Evolutionary conservation across 2,329 filamentous ascomycete genomes (phyloP).

Genomic region (Thelonectria olida): DNA sequence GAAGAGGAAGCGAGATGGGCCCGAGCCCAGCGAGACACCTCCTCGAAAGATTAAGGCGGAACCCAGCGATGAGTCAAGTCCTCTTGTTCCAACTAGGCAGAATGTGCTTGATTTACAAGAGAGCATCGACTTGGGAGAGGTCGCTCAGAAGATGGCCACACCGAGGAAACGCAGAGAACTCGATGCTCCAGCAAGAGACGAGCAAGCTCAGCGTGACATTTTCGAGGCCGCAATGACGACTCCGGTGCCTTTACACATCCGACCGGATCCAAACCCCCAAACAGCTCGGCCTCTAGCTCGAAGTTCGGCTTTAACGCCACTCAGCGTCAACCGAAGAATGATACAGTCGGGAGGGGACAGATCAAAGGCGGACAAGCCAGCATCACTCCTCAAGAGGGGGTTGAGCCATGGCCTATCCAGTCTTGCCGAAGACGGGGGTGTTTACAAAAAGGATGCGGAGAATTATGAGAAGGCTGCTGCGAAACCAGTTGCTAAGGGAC

Average conservation of each 20-base stretch:
- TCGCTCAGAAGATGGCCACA: slow-evolving; percentile 45
- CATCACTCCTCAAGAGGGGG: slow-evolving; percentile 29
- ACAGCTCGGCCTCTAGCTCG: slow-evolving; percentile 26
- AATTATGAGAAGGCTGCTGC: neutral
- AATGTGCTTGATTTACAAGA: slow-evolving; percentile 54
- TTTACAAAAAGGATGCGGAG: slow-evolving; percentile 33
- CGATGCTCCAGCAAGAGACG: slow-evolving; percentile 26
- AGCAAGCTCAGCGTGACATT: slow-evolving; percentile 16
- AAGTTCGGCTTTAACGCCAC: slow-evolving; percentile 47
- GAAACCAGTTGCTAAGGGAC: slow-evolving; percentile 36
- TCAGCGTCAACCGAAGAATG: slow-evolving; percentile 47
- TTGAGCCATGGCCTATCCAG: slow-evolving; percentile 50
- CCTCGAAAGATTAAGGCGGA: slow-evolving; percentile 55
- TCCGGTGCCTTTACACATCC: slow-evolving; percentile 30
- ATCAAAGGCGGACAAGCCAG: neutral
- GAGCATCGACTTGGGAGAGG: slow-evolving; percentile 65
- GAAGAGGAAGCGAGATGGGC: slow-evolving; percentile 54
- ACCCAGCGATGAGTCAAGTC: slow-evolving; percentile 39
- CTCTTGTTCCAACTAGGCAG: slow-evolving; percentile 32
- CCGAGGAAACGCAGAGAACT: slow-evolving; percentile 47
- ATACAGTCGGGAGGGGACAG: slow-evolving; percentile 35
- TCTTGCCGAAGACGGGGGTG: slow-evolving; percentile 60
- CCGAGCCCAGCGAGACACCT: slow-evolving; percentile 33
- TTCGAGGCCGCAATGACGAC: slow-evolving; percentile 25
- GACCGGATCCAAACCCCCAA: slow-evolving; percentile 30